A percentile compares a stretch with the other conserved stretches of the same genome.
Conservation (phyloP, 371 early-diverging fungal species). For the Apophysomyces elegans region DNA sequence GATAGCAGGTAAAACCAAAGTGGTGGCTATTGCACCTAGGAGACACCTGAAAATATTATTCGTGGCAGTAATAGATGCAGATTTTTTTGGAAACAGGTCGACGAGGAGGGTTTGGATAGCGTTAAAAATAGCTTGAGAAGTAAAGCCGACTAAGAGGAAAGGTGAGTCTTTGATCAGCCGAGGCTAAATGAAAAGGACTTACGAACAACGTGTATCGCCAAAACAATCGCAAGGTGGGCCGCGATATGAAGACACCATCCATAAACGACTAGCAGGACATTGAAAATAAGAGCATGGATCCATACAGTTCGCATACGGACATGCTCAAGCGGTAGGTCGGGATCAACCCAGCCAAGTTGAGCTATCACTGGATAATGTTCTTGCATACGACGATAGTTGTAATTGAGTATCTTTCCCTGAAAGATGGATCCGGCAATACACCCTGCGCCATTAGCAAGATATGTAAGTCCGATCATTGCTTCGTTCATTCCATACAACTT, state of each 20-base stretch:
- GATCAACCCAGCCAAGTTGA: conserved; percentile 18
- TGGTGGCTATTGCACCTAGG: conserved; percentile 36
- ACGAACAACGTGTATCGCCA: conserved; percentile 39
- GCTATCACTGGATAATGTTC: conserved; percentile 14
- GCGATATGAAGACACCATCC: conserved; percentile 40
- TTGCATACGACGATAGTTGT: conserved; percentile 20
- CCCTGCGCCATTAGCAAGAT: conserved; percentile 34
- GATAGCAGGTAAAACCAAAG: conserved; percentile 35
- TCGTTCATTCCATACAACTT: conserved; percentile 25
- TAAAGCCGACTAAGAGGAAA: conserved; percentile 31
- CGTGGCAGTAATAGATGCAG: conserved; percentile 46
- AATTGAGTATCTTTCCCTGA: conserved; percentile 35
- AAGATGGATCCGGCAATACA: conserved; percentile 29
- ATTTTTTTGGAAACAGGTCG: conserved; percentile 44
- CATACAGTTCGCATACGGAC: conserved; percentile 39
- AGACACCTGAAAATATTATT: conserved; percentile 47
- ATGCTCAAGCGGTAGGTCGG: conserved; percentile 38
- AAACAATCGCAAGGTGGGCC: conserved; percentile 30
- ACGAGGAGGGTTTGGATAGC: conserved; percentile 43
- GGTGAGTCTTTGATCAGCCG: neutral
- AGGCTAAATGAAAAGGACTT: conserved; percentile 12
- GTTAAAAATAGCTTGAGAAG: conserved; percentile 38
- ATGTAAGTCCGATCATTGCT: conserved; percentile 35
- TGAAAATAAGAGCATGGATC: conserved; percentile 40
- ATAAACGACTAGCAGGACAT: conserved; percentile 35